Base-by-base conservation (phyloP, 192 early-diverging fungal genomes). In the Blastocladiella britannica region DNA sequence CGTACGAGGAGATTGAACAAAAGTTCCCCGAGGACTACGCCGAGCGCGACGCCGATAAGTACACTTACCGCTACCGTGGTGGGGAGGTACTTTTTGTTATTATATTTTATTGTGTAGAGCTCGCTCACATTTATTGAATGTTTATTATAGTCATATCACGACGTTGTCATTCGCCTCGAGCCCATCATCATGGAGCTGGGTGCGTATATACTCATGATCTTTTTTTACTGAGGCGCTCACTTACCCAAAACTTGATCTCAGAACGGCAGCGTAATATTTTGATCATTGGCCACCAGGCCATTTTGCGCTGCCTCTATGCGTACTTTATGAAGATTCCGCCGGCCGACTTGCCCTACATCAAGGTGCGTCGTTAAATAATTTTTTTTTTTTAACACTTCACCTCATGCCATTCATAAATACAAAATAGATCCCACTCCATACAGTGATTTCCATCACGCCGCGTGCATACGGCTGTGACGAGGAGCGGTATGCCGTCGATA, bases 151-250 rank as follows among this genome's bases (percentile, higher is more conserved):
- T 88, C 85, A n/a, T 97, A 97, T 65, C 78, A 88, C 12, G 92
- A 97, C 69, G 82, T 99, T 18, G 96, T 99, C 8, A 71, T 90
- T 62, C 79, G 92, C 28, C 65, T 97, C 28, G 96, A 99, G 70
- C 96, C 96, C 2, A 88, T 99, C 55, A 97, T 96, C 56, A 89
- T 99, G 90, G 96, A 99, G 65, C 75, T 99, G 43, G n/a, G n/a
- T n/a, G n/a, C n/a, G n/a, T n/a, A n/a, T n/a, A n/a, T n/a, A n/a
- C n/a, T n/a, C n/a, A n/a, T n/a, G n/a, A n/a, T 28, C 29, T 5
- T 43, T 28, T 15, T 29, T 59, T 7, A 26, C 22, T 22, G 53
- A n/a, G 7, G 53, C 47, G n/a, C n/a, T 51, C n/a, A 15, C 12
- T 15, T 51, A 51, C 47, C 12, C 12, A 51, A 12, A 51, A n/a